Evolutionary conservation across 805 yeast species (phyloP), one percentile per base, ranked within the genome.

Genomic region (Starmerella gropengiesseri): DNA sequence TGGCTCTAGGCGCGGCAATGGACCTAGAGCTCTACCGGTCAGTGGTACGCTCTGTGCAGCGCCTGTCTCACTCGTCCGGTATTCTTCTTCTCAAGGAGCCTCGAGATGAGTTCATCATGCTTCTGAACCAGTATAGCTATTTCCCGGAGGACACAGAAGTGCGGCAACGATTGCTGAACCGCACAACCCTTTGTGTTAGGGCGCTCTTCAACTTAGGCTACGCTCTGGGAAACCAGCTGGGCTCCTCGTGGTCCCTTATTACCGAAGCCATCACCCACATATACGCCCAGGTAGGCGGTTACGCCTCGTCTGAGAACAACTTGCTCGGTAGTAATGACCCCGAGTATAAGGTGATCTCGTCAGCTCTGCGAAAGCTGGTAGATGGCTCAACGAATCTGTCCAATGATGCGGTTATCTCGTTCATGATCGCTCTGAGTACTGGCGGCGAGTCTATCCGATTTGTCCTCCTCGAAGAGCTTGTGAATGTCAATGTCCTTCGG

Each of bases 1-100:
- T 68, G 3, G 77, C 74, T 40, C 56, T 89, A 7, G 76, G 76
- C 52, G 74, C 86, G 0, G 66, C 81, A 5, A 60, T 83, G 55
- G 94, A 85, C 53, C 67, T 70, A 42, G 89, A 81, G 14, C 55
- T 76, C 17, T 87, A 82, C 58, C 81, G 81, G 44, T 61, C 66
- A 8, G 55, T 79, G 3, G 74, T 86, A 2, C 66, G 94, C 30
- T 72, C 93, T 0, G 67, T 83, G 7, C 96, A 89, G 58, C 78
- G 79, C 49, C 67, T 83, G 37, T 75, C 94, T 6, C 95, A 85
- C 57, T 75, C 87, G 0, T 71, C 87, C 0, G 96, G 96, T 0
- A 63, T 84, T 13, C 60, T 86, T n/a, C 77, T 75, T 0, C 56
- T 81, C 11, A 55, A 59, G 1, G 65, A 63, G 0, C 65, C 78